phyloP scores from a whole-genome alignment of 164 flowering plant species.

The Stephania cephalantha region DNA sequence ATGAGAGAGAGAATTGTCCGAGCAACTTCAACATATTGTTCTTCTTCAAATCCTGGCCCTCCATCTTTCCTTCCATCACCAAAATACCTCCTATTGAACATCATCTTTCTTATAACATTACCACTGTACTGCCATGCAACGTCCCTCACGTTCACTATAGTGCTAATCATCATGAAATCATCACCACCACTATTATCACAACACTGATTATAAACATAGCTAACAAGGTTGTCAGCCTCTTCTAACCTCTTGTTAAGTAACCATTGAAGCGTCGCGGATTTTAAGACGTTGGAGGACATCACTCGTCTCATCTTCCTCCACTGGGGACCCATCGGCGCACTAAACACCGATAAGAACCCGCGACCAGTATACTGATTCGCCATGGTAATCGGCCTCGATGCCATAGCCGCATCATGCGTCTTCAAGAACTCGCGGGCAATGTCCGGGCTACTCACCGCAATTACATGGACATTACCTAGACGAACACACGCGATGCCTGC shows the following conservation, averaged over 20 bases:
- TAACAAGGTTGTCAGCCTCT: slow-evolving; percentile 5
- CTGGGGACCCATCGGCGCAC: slow-evolving; percentile 28
- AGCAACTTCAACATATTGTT: slow-evolving; percentile 16
- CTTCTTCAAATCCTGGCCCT: slow-evolving; percentile 24
- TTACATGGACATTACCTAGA: slow-evolving; percentile 21
- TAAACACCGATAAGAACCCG: slow-evolving; percentile 18
- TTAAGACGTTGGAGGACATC: background rate
- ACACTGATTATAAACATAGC: background rate
- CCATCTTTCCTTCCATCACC: slow-evolving; percentile 21
- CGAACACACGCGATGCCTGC: slow-evolving; percentile 21
- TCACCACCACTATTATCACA: background rate
- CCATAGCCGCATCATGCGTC: slow-evolving; percentile 25
- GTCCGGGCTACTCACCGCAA: slow-evolving; percentile 28
- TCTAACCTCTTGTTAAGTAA: background rate
- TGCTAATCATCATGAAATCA: too few relatives aligned
- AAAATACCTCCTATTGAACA: slow-evolving; percentile 26
- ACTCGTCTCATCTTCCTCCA: slow-evolving; percentile 17
- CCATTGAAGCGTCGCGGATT: background rate
- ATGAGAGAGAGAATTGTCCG: slow-evolving; percentile 14
- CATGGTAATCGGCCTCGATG: slow-evolving; percentile 26
- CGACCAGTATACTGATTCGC: slow-evolving; percentile 12
- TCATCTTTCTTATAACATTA: slow-evolving; percentile 23
- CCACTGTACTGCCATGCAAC: slow-evolving; percentile 19
- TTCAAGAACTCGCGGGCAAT: slow-evolving; percentile 26
- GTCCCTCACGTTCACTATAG: background rate